Evolutionary conservation across 2,329 filamentous ascomycete species (phyloP), one percentile per base, ranked within the genome.

Genomic region (Aspergillus fumigatiaffinis): DNA sequence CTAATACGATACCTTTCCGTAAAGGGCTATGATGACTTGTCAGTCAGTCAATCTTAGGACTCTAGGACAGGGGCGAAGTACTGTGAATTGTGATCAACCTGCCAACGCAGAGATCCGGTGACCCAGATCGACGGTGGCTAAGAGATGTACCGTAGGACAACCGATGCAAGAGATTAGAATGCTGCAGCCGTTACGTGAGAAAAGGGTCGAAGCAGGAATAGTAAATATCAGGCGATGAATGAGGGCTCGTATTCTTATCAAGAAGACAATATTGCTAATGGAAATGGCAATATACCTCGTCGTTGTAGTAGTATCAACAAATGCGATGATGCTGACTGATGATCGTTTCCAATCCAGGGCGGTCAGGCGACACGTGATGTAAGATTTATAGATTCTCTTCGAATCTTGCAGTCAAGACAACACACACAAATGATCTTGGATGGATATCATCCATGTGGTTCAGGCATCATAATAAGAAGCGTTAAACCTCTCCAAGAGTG

Each of bases 51-150:
- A 60, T 51, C 48, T 47, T 44, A 51, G 38, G 46, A 51, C 49
- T 51, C 56, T 50, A 59, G 42, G 51, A 51, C 49, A 58, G 41
- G 48, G 56, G 38, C 35, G 53, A 56, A 50, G 50, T 50, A 53
- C 57, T 50, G 53, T 64, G 62, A 64, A 54, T 56, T 50, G 53
- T 65, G 63, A 64, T 65, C 58, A 59, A 64, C 58, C 50, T 70
- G 70, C 68, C 70, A 72, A 66, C 70, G 60, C 70, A 72, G 66
- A 68, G 69, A 70, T 70, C 70, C 62, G 70, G 68, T 72, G 70
- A 72, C 70, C 63, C 51, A 56, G 67, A 71, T 70, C 67, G 66
- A 68, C 68, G 66, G 62, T 50, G 52, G 48, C 53, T 52, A 53
- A 57, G 52, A 12, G 12, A 26, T 26, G 44, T 17, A 47, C 10